These are phyloP conservation scores for Fusarium brachygibbosum DNA, from an alignment of 2,329 filamentous ascomycete species.

Conservation along the genomic window DNA sequence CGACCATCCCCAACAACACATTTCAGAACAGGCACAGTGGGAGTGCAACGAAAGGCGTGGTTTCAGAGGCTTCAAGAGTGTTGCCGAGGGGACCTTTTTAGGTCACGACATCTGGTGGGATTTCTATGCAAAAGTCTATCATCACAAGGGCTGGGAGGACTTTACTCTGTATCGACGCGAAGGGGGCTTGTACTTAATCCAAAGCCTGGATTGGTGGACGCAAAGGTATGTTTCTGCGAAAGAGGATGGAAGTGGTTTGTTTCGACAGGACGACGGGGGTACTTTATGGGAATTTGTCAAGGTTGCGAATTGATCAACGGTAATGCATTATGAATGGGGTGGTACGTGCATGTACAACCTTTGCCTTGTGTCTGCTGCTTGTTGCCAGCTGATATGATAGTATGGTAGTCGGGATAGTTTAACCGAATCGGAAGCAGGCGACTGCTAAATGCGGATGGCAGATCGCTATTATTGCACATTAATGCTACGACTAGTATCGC, in stretches of 20 bases:
- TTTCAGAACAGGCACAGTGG: background rate
- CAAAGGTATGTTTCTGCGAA: conserved; percentile 3
- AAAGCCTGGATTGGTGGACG: background rate
- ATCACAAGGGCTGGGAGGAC: background rate
- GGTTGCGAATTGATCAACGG: background rate
- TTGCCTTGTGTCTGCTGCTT: background rate
- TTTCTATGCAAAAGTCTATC: background rate
- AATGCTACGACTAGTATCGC: no score
- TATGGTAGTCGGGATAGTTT: accelerated
- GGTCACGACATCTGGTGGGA: conserved; percentile 6
- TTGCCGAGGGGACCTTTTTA: background rate
- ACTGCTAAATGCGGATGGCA: accelerated
- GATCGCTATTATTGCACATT: accelerated
- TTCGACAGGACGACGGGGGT: background rate
- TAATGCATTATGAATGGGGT: background rate
- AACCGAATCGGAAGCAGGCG: accelerated
- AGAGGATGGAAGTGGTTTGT: background rate
- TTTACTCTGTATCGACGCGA: background rate
- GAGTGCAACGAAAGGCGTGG: background rate
- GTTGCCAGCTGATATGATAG: background rate
- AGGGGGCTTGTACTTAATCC: background rate
- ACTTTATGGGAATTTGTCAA: conserved; percentile 14
- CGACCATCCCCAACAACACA: background rate
- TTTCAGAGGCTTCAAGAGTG: background rate
- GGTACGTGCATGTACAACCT: background rate